These are phyloP conservation scores for Starmerella apicola DNA, from an alignment of 805 yeast species.

Conservation along the genomic window DNA sequence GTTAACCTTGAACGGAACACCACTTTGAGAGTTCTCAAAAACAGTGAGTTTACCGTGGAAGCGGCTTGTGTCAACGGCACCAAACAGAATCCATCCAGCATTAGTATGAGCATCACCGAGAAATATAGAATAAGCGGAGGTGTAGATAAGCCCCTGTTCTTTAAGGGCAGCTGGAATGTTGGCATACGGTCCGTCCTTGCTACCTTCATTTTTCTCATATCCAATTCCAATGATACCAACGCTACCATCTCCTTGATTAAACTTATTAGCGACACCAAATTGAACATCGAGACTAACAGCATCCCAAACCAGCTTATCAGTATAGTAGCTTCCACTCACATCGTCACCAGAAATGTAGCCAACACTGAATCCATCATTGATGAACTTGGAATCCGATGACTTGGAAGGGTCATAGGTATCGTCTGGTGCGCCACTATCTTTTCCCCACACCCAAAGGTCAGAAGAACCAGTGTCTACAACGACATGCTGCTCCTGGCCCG, in stretches of 20 bases:
- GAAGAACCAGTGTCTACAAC: conserved; percentile 61
- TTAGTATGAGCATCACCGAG: neutral
- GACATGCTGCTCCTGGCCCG: no score
- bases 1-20: neutral
- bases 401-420: no score
- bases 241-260: neutral
- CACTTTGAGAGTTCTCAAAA: neutral
- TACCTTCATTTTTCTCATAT: neutral
- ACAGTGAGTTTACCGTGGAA: neutral
- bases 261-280: neutral
- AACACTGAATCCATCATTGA: neutral
- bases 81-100: neutral
- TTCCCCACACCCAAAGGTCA: conserved; percentile 44
- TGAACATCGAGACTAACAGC: neutral
- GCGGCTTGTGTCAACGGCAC: neutral
- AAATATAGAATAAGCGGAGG: neutral
- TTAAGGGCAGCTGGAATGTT: neutral
- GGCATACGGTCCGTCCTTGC: neutral
- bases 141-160: neutral
- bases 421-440: neutral
- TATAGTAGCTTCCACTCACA: neutral
- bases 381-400: neutral
- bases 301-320: neutral
- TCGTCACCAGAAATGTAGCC: neutral
- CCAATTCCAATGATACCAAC: neutral